Base-by-base conservation (phyloP, 768 basidiomycete genomes). In the Podaxis rugospora region DNA sequence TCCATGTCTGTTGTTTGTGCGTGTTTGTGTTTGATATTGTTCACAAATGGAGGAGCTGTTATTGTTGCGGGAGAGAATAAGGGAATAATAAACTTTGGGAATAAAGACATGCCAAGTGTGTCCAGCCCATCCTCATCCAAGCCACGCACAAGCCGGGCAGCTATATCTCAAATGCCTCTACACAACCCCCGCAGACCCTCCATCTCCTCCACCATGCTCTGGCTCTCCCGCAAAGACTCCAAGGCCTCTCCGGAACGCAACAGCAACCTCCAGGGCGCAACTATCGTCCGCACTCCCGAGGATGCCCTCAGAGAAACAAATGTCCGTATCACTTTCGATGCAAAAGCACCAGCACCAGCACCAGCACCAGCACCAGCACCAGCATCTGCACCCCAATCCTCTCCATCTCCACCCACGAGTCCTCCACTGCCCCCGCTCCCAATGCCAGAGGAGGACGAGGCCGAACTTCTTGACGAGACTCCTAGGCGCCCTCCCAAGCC, bases 261-360 rank as follows among this genome's bases (percentile, higher is more conserved):
- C 2, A 71, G 75, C 2, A 80, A 90, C 18, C 90, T 89, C n/a
- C 69, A 81, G 18, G 90, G 91, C 42, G 91, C 91, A 13, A 87
- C 80, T 1, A 76, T 93, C 32, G 91, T 93, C 39, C 78, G 86
- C 59, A 93, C 92, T 0, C 92, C 92, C 6, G 85, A 88, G 64
- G 92, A 93, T 58, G 91, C 91, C 21, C 76, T 93, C 32, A 76
- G 77, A 50, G 80, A 79, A 51, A 79, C 80, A 0, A 72, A 76
- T 18, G 76, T 82, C 2, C 70, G 79, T 47, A 70, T 79, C n/a
- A 76, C 72, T 6, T 74, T 69, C 44, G 71, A 73, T 25, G 69
- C 63, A 25, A 66, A 65, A 35, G 52, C 63, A 16, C 62, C 49
- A 36, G 65, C 69, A 32, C 23, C 23, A 2, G 23, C 63, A 16